Percentiles rank a stretch among this genome's conserved stretches.
These are phyloP conservation scores for Peronosclerospora sorghi DNA, from an alignment of 352 stramenopile species.

Conservation along the genomic window DNA sequence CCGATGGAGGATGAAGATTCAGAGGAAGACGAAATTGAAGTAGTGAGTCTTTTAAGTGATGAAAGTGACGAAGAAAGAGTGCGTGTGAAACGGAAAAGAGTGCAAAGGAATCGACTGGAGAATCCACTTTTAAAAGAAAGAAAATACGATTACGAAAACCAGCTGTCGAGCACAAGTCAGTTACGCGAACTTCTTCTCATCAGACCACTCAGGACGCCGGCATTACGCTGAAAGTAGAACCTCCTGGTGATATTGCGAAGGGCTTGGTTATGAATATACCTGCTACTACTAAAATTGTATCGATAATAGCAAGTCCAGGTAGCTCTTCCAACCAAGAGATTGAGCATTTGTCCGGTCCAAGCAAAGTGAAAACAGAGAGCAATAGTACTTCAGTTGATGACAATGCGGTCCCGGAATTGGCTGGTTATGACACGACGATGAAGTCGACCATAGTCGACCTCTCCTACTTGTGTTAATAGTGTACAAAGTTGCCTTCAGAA, in stretches of 20 bases:
- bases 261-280: not conserved
- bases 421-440: not conserved
- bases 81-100: slow-evolving; percentile 13
- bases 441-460: slow-evolving; percentile 9
- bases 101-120: slow-evolving; percentile 13
- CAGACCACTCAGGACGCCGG: not conserved
- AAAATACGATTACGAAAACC: slow-evolving; percentile 12
- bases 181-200: not conserved
- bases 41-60: slow-evolving; percentile 34
- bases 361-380: no score
- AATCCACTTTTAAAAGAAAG: slow-evolving; percentile 12
- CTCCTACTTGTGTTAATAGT: slow-evolving; percentile 1
- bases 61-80: slow-evolving; percentile 21
- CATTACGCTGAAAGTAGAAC: not conserved
- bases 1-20: not conserved
- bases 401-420: not conserved
- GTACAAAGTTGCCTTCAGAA: not conserved
- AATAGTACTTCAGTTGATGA: not conserved
- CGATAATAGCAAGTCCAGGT: not conserved
- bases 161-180: slow-evolving; percentile 13
- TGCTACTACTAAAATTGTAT: slow-evolving; percentile 1
- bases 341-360: no score
- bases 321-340: no score
- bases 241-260: not conserved
- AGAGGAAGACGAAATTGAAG: slow-evolving; percentile 1